phyloP scores from a whole-genome alignment of 345 rosid genomes.

The Hypericum androsaemum region DNA sequence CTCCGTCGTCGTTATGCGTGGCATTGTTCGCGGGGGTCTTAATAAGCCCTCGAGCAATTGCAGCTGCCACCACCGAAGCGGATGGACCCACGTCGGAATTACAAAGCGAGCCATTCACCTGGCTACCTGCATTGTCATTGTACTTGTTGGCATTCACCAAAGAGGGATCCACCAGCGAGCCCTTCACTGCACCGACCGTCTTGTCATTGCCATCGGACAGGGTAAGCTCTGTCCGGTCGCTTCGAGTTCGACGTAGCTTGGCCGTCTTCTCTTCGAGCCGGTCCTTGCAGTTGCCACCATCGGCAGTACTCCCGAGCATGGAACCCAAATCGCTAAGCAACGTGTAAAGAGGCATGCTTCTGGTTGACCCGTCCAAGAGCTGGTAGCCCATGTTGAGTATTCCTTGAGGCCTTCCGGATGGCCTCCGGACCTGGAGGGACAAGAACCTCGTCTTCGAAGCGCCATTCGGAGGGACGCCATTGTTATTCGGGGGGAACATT shows the following conservation, averaged over 20 bases:
- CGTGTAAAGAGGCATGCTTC: constrained; percentile 70
- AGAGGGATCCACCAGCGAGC: constrained; percentile 10
- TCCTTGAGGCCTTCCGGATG: constrained; percentile 88
- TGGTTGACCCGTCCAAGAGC: constrained; percentile 52
- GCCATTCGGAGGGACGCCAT: constrained; percentile 16
- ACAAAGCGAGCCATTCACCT: constrained; percentile 50
- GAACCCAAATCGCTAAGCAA: constrained; percentile 27
- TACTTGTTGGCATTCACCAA: not conserved
- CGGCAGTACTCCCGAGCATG: constrained; percentile 11
- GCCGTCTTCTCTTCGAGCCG: constrained; percentile 16
- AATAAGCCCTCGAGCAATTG: constrained; percentile 76
- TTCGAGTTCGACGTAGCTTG: constrained; percentile 46
- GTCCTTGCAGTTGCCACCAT: not conserved
- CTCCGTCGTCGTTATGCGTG: constrained; percentile 17
- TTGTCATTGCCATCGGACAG: constrained; percentile 1
- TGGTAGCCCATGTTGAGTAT: constrained; percentile 62
- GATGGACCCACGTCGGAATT: constrained; percentile 79
- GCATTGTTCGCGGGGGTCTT: constrained; percentile 24
- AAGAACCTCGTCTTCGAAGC: constrained; percentile 23
- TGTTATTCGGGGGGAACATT: constrained; percentile 20
- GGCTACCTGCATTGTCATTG: constrained; percentile 24
- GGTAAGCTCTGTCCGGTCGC: constrained; percentile 53
- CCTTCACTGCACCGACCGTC: constrained; percentile 1
- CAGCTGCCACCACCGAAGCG: constrained; percentile 88
- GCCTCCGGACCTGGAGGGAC: constrained; percentile 48